phyloP scores from a whole-genome alignment of 2,329 filamentous ascomycete species.

The Hirsutella minnesotensis region DNA sequence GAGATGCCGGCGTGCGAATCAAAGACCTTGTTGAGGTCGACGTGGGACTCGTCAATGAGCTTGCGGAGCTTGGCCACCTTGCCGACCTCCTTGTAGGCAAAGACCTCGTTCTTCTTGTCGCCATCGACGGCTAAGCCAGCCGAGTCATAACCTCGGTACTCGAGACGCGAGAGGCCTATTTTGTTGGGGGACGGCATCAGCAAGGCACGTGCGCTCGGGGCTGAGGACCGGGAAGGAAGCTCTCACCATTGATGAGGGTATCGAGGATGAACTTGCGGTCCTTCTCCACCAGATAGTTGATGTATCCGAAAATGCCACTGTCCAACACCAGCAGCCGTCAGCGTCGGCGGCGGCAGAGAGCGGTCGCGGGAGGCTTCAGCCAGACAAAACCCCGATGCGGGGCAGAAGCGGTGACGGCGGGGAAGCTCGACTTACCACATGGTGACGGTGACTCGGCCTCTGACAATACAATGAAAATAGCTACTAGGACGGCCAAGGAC shows the following conservation, averaged over 20 bases:
- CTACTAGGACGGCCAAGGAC: background rate
- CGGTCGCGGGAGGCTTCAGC: background rate
- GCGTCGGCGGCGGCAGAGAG: too few species aligned
- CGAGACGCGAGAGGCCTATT: constrained; percentile 79
- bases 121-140: constrained; percentile 92
- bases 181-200: background rate
- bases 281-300: constrained; percentile 99
- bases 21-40: constrained; percentile 85
- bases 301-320: constrained; percentile 94
- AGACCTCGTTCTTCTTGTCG: constrained; percentile 97
- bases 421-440: constrained; percentile 12
- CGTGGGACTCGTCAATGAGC: constrained; percentile 72
- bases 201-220: background rate
- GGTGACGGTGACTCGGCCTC: constrained; percentile 7
- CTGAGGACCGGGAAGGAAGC: background rate
- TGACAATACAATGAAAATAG: background rate
- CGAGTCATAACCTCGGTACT: constrained; percentile 98
- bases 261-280: constrained; percentile 93
- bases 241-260: constrained; percentile 85
- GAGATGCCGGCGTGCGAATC: constrained; percentile 98
- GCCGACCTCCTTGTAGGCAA: constrained; percentile 97
- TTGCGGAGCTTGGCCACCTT: constrained; percentile 96
- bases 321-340: background rate
- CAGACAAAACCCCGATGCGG: constrained; percentile 1
- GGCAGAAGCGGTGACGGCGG: constrained; percentile 8